Percentiles rank a stretch among this genome's conserved stretches.
These are phyloP conservation scores for Xylariaceae sp. DNA, from an alignment of 2,329 filamentous ascomycete species.

Conservation along the genomic window DNA sequence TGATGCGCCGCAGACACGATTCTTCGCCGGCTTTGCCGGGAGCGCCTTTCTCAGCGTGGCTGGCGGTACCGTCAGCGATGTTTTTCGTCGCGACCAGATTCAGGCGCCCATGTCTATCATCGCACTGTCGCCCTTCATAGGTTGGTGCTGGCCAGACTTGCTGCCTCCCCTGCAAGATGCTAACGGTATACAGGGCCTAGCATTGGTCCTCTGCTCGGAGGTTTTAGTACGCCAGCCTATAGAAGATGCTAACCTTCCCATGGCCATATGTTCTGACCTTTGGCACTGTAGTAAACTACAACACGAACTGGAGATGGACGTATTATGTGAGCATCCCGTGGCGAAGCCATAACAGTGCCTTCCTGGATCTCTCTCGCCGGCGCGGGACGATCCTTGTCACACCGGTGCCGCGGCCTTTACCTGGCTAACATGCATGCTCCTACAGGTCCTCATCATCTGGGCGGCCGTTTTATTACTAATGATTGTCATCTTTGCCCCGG, in stretches of 20 bases:
- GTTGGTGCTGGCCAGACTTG: slow-evolving; percentile 8
- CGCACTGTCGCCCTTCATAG: slow-evolving; percentile 55
- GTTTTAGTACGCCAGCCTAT: slow-evolving; percentile 46
- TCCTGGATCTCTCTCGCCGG: no score
- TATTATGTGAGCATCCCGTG: slow-evolving; percentile 59
- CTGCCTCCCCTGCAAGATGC: not conserved
- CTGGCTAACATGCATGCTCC: no score
- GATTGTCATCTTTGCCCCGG: slow-evolving; percentile 69
- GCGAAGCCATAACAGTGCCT: no score
- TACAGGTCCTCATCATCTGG: slow-evolving; percentile 67
- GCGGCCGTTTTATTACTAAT: slow-evolving; percentile 53
- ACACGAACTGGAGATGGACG: slow-evolving; percentile 69
- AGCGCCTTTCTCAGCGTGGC: slow-evolving; percentile 65
- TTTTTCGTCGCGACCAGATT: slow-evolving; percentile 62
- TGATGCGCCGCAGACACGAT: slow-evolving; percentile 46
- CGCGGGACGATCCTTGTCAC: no score
- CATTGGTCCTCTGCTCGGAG: slow-evolving; percentile 57
- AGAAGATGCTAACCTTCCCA: not conserved
- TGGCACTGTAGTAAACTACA: slow-evolving; percentile 51
- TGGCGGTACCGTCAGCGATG: slow-evolving; percentile 77
- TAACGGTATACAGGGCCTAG: slow-evolving; percentile 36
- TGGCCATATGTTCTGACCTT: no score
- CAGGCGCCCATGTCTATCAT: slow-evolving; percentile 80
- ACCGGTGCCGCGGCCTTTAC: no score
- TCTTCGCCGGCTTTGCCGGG: slow-evolving; percentile 67